Percentiles rank a stretch among this genome's conserved stretches.
These are phyloP conservation scores for Boletus sp. DNA, from an alignment of 768 basidiomycete species.

Conservation along the genomic window DNA sequence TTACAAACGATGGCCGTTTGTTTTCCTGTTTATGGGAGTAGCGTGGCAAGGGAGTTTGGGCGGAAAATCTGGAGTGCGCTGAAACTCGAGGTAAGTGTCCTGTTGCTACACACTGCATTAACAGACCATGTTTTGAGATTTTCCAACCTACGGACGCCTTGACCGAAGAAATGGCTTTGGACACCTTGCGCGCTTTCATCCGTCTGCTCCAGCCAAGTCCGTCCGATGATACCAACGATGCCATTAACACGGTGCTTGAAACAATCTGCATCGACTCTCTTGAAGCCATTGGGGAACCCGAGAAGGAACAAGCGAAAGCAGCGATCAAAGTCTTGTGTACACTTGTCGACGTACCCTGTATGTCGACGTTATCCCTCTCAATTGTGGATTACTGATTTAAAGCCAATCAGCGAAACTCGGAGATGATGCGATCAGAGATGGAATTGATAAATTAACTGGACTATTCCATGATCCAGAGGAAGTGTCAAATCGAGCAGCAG, in stretches of 20 bases:
- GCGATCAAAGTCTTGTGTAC: constrained; percentile 82
- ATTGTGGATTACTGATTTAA: constrained; percentile 3
- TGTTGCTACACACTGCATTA: background rate
- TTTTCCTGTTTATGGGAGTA: constrained; percentile 81
- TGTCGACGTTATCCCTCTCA: constrained; percentile 28
- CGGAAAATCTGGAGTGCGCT: constrained; percentile 86
- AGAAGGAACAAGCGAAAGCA: constrained; percentile 88
- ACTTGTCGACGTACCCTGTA: constrained; percentile 77
- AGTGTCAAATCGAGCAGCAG: constrained; percentile 59
- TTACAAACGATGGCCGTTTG: constrained; percentile 74
- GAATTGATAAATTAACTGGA: constrained; percentile 71
- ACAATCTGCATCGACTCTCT: constrained; percentile 82
- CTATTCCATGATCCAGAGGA: constrained; percentile 76
- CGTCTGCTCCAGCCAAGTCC: constrained; percentile 60
- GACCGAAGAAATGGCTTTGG: constrained; percentile 74
- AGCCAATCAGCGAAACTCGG: constrained; percentile 59
- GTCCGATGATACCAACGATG: constrained; percentile 36
- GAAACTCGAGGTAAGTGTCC: constrained; percentile 72
- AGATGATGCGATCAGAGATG: constrained; percentile 63
- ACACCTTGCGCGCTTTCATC: constrained; percentile 70
- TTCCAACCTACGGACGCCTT: constrained; percentile 84
- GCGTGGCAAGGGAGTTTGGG: constrained; percentile 57
- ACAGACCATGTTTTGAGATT: constrained; percentile 50
- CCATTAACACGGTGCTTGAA: constrained; percentile 57
- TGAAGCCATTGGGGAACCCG: constrained; percentile 79